These are phyloP conservation scores for Magnusiomyces paraingens DNA, from an alignment of 1,139 yeast species.

Conservation along the genomic window DNA sequence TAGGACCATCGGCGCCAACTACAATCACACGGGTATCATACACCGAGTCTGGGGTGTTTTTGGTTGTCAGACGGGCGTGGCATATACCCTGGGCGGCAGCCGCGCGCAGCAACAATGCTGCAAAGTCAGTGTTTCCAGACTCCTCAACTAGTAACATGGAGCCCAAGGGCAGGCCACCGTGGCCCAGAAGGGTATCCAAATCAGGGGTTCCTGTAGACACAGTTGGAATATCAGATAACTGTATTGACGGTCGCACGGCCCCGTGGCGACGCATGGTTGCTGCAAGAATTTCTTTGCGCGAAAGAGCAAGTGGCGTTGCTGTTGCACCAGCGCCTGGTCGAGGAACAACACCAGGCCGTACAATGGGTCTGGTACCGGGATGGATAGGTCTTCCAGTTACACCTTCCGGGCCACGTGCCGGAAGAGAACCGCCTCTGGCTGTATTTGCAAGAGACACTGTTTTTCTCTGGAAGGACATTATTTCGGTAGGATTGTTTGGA, in stretches of 20 bases:
- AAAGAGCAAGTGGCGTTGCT: background rate
- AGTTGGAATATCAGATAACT: conserved; percentile 61
- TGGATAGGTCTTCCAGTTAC: background rate
- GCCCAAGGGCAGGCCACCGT: conserved; percentile 84
- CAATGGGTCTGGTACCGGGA: conserved; percentile 5
- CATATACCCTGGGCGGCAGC: conserved; percentile 76
- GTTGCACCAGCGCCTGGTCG: conserved; percentile 7
- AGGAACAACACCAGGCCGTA: conserved; percentile 5
- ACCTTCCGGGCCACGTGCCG: background rate
- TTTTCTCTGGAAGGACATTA: conserved; percentile 25
- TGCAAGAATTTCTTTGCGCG: background rate
- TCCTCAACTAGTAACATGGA: conserved; percentile 68
- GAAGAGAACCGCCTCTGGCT: conserved; percentile 6
- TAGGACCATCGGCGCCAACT: conserved; percentile 47
- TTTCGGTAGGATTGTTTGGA: background rate
- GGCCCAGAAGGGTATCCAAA: conserved; percentile 67
- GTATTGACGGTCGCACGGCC: conserved; percentile 67
- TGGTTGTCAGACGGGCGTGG: conserved; percentile 47
- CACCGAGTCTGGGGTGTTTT: conserved; percentile 25
- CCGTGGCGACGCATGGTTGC: conserved; percentile 36
- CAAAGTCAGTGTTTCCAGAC: conserved; percentile 83
- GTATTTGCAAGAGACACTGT: conserved; percentile 20
- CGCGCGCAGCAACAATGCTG: conserved; percentile 61
- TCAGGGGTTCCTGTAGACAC: conserved; percentile 73
- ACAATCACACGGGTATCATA: conserved; percentile 43